Base-by-base conservation (phyloP, 495 filamentous ascomycete species). In the Hyphodiscus hymeniophilus region DNA sequence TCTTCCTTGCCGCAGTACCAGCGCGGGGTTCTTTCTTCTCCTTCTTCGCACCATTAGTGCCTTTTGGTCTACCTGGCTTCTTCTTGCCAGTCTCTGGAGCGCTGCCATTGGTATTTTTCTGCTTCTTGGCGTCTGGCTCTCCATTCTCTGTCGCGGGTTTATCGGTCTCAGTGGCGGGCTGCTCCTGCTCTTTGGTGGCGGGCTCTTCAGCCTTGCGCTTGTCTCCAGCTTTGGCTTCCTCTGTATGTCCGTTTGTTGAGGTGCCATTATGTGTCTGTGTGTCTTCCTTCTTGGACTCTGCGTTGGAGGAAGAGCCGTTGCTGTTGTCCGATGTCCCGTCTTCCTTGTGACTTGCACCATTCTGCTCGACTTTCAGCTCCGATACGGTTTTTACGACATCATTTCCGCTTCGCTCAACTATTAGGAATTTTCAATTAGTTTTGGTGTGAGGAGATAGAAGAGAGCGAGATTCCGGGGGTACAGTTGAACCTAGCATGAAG, bases 331-430 rank as follows among this genome's bases (percentile, higher is more conserved):
- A 28, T 5, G 26, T 28, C 26, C 26, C 26, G 10, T 28, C 26
- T 10, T 28, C 26, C 26, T 28, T 28, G 5, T 28, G 26, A 28
- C 5, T 28, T 10, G 26, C 4, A 10, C 26, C 48, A 34, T 69
- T 71, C 26, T 64, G 51, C 10, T 69, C 66, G n/a, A 70, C 65
- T 1, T 68, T 65, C 22, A 79, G 60, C 58, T 81, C 78, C 50
- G 64, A 69, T 17, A 74, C 70, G 42, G 65, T 63, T 60, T 82
- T 82, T 28, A 81, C 79, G 32, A 80, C 80, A 60, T 83, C 79
- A 57, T 84, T 80, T 26, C 80, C 79, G 4, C 67, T 55, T 16
- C 79, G 68, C 46, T 62, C 63, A 48, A 80, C n/a, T n/a, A n/a
- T n/a, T n/a, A n/a, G n/a, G n/a, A n/a, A n/a, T n/a, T n/a, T n/a